Evolutionary conservation across 139 green algal genomes (phyloP), one percentile per base, ranked within the genome.

Genomic region (Trebouxia sp.): DNA sequence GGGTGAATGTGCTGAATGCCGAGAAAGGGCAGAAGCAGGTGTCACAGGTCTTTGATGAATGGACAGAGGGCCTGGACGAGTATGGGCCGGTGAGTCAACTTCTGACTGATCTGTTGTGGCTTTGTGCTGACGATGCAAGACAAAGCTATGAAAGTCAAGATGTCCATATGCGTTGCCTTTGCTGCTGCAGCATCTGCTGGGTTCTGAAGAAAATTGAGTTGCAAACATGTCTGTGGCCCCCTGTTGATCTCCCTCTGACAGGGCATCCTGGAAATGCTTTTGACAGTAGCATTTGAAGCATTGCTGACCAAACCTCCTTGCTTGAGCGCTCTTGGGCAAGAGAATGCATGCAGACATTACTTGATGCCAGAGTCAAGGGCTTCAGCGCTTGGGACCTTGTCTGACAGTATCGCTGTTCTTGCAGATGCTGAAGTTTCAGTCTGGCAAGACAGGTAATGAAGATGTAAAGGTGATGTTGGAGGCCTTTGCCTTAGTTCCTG

Each of bases 21-120:
- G 62, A 72, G 35, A 72, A 72, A 37, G 62, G 62, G n/a, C 62
- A 72, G 35, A 72, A 72, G 62, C 62, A 72, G 9, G 62, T 72
- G 12, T 72, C n/a, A 22, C 62, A 28, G 15, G 62, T 72, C 15
- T 72, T 72, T 72, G 62, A 45, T 42, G 62, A 72, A 10, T 72
- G 62, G 62, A 72, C 62, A 41, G 37, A 35, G 11, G 35, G 1
- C 15, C 32, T 72, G 47, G 14, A 14, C 32, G 28, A 72, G 14
- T 35, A 22, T 30, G 62, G 62, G 26, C 62, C 62, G 20, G 62
- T 72, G 43, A 72, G 62, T 30, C 6, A 6, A 35, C 26, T 6
- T 37, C 22, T 37, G 35, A 9, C 55, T 28, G 14, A 1, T 66
- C 24, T 20, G 6, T 20, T 65, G 7, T 14, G 10, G 10, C 8